Evolutionary conservation across 306 rosid genomes (phyloP), one percentile per base, ranked within the genome.

Genomic region (Potentilla sterilis): DNA sequence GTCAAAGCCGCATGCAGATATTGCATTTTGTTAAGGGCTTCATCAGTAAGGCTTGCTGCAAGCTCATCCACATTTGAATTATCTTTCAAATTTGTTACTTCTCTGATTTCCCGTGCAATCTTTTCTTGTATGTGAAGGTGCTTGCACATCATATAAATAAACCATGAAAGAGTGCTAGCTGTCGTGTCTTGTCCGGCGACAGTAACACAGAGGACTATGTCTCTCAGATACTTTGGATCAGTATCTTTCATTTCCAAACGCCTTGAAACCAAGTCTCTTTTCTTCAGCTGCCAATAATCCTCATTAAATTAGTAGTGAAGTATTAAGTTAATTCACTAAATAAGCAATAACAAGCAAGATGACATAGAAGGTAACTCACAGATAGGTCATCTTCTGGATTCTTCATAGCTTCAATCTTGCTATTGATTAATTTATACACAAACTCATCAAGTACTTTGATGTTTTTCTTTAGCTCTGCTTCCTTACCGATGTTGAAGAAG

Each of bases 151-250:
- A 77, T 1, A 81, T 77, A 85, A 61, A 85, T 7, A 79, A 89
- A 84, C 89, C 90, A 87, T n/a, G 89, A 75, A 69, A 86, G 85
- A 22, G 89, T 75, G 57, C 34, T 62, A 8, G 92, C 86, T 19
- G 88, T 78, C 38, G 88, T 89, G 76, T 89, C 92, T 69, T 75
- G 85, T 43, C 88, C 94, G 1, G 91, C 94, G 34, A 86, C 82
- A 43, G 83, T 73, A 67, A 84, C 65, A 51, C 41, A 74, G 9
- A 89, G 86, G 69, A 80, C 69, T 58, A 89, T 81, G 70, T 91
- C 89, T 82, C 77, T 76, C 15, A 86, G 59, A 69, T 83, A 79
- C 76, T 73, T 73, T 6, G 67, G 78, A 78, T 85, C 84, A 46
- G 80, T 28, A 1, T 80, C 80, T 15, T 62, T 52, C 67, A n/a